A percentile compares a stretch with the other conserved stretches of the same genome.
Conservation (phyloP, 139 green algal species). For the Chlorella sp. region DNA sequence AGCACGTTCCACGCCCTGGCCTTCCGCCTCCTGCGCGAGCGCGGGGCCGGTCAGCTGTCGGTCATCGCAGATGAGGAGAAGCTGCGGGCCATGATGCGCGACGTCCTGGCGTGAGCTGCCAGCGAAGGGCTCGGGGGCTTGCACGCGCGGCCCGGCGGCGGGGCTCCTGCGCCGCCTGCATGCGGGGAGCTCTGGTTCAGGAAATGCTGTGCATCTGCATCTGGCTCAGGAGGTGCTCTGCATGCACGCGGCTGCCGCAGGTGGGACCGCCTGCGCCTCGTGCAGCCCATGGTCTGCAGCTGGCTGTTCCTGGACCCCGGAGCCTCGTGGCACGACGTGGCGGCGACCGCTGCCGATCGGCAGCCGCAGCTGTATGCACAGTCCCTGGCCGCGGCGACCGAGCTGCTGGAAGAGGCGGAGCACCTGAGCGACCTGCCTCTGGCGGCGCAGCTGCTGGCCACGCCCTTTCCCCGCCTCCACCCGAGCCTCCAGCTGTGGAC, state of each 20-base stretch:
- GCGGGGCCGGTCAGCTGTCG: not conserved
- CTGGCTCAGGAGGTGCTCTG: not conserved
- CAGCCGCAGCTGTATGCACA: not conserved
- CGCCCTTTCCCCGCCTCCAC: not conserved
- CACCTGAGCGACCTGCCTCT: too few relatives aligned
- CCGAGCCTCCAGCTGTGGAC: conserved; percentile 10
- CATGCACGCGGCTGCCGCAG: not conserved
- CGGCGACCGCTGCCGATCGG: not conserved
- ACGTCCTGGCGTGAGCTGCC: not conserved
- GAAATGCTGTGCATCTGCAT: not conserved
- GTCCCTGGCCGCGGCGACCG: not conserved
- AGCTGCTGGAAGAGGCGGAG: not conserved
- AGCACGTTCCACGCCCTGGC: conserved; percentile 10
- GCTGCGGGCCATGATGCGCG: not conserved
- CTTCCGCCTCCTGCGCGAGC: not conserved
- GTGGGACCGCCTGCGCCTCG: not conserved
- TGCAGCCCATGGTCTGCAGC: not conserved
- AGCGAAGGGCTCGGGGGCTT: too few relatives aligned
- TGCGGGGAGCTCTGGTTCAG: not conserved
- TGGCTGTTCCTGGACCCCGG: conserved; percentile 11
- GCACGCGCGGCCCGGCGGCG: too few relatives aligned
- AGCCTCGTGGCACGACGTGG: not conserved
- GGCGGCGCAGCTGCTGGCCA: too few relatives aligned
- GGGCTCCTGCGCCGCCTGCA: too few relatives aligned
- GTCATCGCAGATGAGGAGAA: conserved; percentile 8